Evolutionary conservation across 352 stramenopile genomes (phyloP).

Genomic region (Elongisporangium undulatum): DNA sequence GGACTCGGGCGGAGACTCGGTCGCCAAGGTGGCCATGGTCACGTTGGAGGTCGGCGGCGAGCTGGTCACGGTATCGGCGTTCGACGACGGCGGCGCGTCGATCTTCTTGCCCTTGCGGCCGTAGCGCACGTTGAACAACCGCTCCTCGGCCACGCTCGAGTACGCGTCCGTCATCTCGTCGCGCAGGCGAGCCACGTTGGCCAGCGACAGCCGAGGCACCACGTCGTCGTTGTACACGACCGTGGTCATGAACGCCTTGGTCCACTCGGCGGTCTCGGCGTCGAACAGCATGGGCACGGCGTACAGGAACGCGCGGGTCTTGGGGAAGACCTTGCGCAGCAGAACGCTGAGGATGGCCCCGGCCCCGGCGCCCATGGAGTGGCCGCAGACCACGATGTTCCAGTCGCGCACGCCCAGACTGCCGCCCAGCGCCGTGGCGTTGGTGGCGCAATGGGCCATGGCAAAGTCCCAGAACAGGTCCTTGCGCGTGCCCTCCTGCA

Average conservation of each 20-base stretch:
- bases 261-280: conserved; percentile 46
- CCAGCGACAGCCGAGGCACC: conserved; percentile 59
- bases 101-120: conserved; percentile 37
- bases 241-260: conserved; percentile 61
- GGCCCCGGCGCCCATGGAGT: conserved; percentile 82
- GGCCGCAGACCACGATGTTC: conserved; percentile 72
- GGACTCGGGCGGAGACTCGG: background rate
- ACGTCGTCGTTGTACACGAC: conserved; percentile 72
- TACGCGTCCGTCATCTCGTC: conserved; percentile 71
- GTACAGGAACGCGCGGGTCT: conserved; percentile 58
- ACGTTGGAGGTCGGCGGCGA: background rate
- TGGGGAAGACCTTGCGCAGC: conserved; percentile 47
- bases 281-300: conserved; percentile 65
- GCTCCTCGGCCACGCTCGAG: conserved; percentile 56
- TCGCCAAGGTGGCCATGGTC: conserved; percentile 1
- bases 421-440: conserved; percentile 1
- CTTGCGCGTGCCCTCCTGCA: conserved; percentile 53
- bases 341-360: conserved; percentile 63
- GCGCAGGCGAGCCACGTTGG: conserved; percentile 57
- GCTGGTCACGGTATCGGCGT: background rate
- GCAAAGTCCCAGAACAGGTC: conserved; percentile 71
- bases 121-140: conserved; percentile 54
- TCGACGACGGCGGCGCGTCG: conserved; percentile 1
- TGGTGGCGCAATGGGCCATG: conserved; percentile 30
- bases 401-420: conserved; percentile 22